phyloP scores from a whole-genome alignment of 83 land plant species.

The Diphasiastrum complanatum region DNA sequence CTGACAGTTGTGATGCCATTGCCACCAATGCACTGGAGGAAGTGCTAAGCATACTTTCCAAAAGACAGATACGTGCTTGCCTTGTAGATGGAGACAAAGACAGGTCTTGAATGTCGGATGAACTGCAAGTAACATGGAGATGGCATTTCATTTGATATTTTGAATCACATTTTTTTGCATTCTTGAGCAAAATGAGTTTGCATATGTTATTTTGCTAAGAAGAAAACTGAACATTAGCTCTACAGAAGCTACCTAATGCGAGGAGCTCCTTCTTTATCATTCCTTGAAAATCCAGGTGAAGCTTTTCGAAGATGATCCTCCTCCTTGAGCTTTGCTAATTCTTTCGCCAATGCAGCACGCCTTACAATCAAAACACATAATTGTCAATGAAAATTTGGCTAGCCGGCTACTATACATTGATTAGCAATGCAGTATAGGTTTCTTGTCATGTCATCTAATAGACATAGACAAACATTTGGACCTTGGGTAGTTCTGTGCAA shows the following conservation, averaged over 20 bases:
- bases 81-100: constrained; percentile 33
- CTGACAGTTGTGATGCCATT: constrained; percentile 94
- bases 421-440: too few species aligned
- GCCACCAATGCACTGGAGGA: constrained; percentile 72
- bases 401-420: too few species aligned
- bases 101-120: constrained; percentile 20
- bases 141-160: too few species aligned
- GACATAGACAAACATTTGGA: too few species aligned
- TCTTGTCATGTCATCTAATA: too few species aligned
- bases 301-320: constrained; percentile 46
- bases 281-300: neutral
- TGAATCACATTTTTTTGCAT: too few species aligned
- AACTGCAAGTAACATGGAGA: neutral
- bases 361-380: constrained; percentile 29
- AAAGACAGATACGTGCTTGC: constrained; percentile 54
- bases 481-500: too few species aligned
- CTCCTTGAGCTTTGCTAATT: constrained; percentile 52
- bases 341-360: constrained; percentile 71
- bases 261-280: neutral
- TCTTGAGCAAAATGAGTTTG: neutral
- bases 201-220: neutral
- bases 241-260: too few species aligned
- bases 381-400: too few species aligned
- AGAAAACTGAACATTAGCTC: too few species aligned
- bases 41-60: constrained; percentile 74